These are phyloP conservation scores for Mycena epipterygia DNA, from an alignment of 768 basidiomycete genomes.

Conservation along the genomic window DNA sequence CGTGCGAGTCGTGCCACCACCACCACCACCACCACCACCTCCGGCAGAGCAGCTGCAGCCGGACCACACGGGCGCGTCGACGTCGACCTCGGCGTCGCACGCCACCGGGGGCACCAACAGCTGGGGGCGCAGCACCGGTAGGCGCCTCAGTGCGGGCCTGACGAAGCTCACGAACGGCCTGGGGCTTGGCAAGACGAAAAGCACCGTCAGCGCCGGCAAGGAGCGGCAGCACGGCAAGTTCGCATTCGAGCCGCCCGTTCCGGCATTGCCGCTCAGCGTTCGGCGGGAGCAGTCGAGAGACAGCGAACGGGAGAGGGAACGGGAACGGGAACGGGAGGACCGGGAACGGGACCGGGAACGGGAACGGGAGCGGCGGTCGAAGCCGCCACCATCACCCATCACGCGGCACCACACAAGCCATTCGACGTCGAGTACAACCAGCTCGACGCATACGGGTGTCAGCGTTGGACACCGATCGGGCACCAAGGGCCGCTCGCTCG, in stretches of 20 bases:
- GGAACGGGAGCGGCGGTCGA: slow-evolving; percentile 33
- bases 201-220: slow-evolving; percentile 48
- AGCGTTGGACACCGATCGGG: slow-evolving; percentile 58
- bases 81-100: slow-evolving; percentile 53
- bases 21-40: slow-evolving; percentile 38
- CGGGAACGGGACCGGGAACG: slow-evolving; percentile 40
- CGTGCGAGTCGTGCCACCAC: slow-evolving; percentile 37
- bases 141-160: slow-evolving; percentile 72
- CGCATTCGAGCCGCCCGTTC: slow-evolving; percentile 77
- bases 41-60: slow-evolving; percentile 47
- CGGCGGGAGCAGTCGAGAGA: slow-evolving; percentile 29
- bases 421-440: slow-evolving; percentile 32
- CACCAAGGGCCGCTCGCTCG: slow-evolving; percentile 77
- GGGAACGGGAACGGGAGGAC: slow-evolving; percentile 49
- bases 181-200: slow-evolving; percentile 43
- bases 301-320: slow-evolving; percentile 36
- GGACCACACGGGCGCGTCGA: slow-evolving; percentile 56
- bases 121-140: slow-evolving; percentile 46
- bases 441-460: slow-evolving; percentile 46
- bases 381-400: slow-evolving; percentile 38
- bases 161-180: slow-evolving; percentile 57
- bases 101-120: slow-evolving; percentile 43
- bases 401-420: slow-evolving; percentile 28
- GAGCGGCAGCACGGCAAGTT: slow-evolving; percentile 70
- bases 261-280: slow-evolving; percentile 54